These are phyloP conservation scores for Metschnikowia continentalis DNA, from an alignment of 805 yeast species.

Conservation along the genomic window DNA sequence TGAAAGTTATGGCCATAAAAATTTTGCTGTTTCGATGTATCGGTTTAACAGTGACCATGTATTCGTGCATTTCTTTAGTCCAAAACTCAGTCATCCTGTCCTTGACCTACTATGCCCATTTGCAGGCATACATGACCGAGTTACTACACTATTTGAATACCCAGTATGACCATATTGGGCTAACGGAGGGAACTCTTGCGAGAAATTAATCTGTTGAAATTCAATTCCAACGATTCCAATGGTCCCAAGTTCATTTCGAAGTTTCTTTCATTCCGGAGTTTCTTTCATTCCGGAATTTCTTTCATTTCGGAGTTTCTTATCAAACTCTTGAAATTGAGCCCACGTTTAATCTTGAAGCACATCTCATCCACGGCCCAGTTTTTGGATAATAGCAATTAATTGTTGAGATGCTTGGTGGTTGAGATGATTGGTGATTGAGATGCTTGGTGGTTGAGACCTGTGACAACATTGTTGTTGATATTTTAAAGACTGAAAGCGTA, in stretches of 20 bases:
- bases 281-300: too few relatives aligned
- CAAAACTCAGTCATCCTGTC: slow-evolving; percentile 75
- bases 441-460: slow-evolving; percentile 90
- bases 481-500: slow-evolving; percentile 36
- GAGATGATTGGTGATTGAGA: too few relatives aligned
- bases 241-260: too few relatives aligned
- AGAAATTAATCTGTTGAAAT: slow-evolving; percentile 70
- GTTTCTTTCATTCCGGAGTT: too few relatives aligned
- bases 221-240: slow-evolving; percentile 74
- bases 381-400: slow-evolving; percentile 71
- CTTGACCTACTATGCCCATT: slow-evolving; percentile 75
- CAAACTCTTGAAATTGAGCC: slow-evolving; percentile 68
- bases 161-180: slow-evolving; percentile 61
- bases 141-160: slow-evolving; percentile 57
- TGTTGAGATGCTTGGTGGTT: too few relatives aligned
- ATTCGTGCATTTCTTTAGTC: slow-evolving; percentile 68
- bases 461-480: slow-evolving; percentile 70
- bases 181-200: slow-evolving; percentile 77
- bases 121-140: slow-evolving; percentile 75
- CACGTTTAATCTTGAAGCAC: slow-evolving; percentile 67
- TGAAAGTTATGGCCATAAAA: slow-evolving; percentile 54
- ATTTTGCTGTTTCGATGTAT: slow-evolving; percentile 58
- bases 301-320: slow-evolving; percentile 72
- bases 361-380: slow-evolving; percentile 67
- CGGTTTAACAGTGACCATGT: slow-evolving; percentile 67